Conservation (phyloP, 2,329 filamentous ascomycete genomes). For the Bipolaris victoriae region DNA sequence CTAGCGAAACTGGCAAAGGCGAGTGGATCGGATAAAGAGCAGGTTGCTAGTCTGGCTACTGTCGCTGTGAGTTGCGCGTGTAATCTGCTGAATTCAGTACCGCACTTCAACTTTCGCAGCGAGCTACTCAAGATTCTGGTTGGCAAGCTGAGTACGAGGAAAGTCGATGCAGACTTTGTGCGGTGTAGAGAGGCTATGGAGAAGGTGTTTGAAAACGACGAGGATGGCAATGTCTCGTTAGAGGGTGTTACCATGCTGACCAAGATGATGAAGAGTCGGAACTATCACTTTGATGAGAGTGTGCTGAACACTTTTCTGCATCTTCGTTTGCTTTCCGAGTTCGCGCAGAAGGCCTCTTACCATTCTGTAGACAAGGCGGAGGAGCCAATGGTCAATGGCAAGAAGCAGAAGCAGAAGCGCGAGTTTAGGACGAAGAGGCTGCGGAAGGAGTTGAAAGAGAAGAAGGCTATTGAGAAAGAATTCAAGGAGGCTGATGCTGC, state of each 20-base stretch:
- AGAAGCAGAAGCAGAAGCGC: slow-evolving; percentile 74
- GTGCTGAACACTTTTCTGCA: slow-evolving; percentile 91
- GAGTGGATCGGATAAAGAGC: slow-evolving; percentile 51
- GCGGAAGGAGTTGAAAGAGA: slow-evolving; percentile 82
- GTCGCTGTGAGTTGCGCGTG: slow-evolving; percentile 88
- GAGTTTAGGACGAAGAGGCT: slow-evolving; percentile 89
- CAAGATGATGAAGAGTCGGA: slow-evolving; percentile 92
- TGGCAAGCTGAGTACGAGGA: slow-evolving; percentile 76
- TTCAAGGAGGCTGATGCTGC: slow-evolving; percentile 90
- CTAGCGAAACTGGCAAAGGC: slow-evolving; percentile 71
- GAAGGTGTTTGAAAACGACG: slow-evolving; percentile 81
- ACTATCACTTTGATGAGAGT: slow-evolving; percentile 82
- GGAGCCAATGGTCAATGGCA: slow-evolving; percentile 54
- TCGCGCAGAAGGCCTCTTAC: slow-evolving; percentile 80
- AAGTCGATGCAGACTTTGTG: slow-evolving; percentile 74
- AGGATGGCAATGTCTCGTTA: slow-evolving; percentile 85
- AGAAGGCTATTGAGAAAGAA: slow-evolving; percentile 87
- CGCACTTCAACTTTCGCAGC: slow-evolving; percentile 95
- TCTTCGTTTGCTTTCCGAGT: slow-evolving; percentile 85
- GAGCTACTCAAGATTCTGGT: slow-evolving; percentile 89
- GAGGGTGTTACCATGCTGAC: slow-evolving; percentile 84
- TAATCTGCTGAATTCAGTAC: slow-evolving; percentile 77
- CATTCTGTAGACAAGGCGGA: slow-evolving; percentile 71
- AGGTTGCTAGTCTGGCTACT: slow-evolving; percentile 62
- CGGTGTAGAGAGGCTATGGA: slow-evolving; percentile 82